phyloP scores from a whole-genome alignment of 202 grass and related monocot species.

The Cymbopogon flexuosus region DNA sequence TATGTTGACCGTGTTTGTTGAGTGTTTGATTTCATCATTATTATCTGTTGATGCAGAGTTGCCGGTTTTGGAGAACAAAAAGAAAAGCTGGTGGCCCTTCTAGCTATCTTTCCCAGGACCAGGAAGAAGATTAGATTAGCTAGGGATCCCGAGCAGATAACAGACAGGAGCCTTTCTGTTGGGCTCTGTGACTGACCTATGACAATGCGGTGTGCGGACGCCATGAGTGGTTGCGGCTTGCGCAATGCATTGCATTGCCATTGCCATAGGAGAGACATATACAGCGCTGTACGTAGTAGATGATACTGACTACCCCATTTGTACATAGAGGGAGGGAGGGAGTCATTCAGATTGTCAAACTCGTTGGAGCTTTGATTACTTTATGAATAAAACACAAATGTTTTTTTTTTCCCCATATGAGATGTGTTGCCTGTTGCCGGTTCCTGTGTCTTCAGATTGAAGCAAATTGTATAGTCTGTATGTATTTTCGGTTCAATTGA shows the following conservation, averaged over 20 bases:
- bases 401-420: too few species aligned
- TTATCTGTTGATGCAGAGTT: constrained; percentile 46
- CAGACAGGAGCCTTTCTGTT: not conserved
- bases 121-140: not conserved
- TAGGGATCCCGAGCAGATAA: not conserved
- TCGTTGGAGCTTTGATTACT: too few species aligned
- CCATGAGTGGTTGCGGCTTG: not conserved
- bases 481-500: too few species aligned
- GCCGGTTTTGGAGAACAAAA: constrained; percentile 45
- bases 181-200: not conserved
- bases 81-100: constrained; percentile 68
- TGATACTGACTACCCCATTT: not conserved
- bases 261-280: not conserved
- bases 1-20: not conserved
- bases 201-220: not conserved
- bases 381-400: too few species aligned
- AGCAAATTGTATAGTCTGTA: too few species aligned
- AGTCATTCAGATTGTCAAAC: too few species aligned
- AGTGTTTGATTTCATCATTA: not conserved
- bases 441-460: too few species aligned
- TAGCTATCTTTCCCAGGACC: not conserved
- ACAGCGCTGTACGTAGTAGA: not conserved
- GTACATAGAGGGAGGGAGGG: not conserved
- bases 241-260: not conserved
- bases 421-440: too few species aligned